Evolutionary conservation across 108 stramenopile genomes (phyloP).

Genomic region (Nannochloropsis gaditana): DNA sequence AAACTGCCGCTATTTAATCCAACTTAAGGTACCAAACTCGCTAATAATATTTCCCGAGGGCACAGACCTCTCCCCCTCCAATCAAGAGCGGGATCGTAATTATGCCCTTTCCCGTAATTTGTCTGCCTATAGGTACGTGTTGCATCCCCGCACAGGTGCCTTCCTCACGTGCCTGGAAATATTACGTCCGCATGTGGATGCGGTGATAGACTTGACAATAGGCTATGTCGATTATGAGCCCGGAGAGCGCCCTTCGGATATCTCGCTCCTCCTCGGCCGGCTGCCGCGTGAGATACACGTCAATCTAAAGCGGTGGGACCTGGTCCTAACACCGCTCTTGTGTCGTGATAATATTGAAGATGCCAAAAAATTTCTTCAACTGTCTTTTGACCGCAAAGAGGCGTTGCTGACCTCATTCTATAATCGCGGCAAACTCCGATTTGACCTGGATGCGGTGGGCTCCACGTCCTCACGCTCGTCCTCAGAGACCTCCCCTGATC

Average conservation of each 20-base stretch:
- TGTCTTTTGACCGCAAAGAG: conserved; percentile 9
- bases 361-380: neutral
- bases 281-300: neutral
- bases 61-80: neutral
- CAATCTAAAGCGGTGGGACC: neutral
- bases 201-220: neutral
- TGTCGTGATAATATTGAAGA: neutral
- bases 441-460: no score
- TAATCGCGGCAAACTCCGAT: neutral
- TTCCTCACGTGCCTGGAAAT: neutral
- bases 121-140: neutral
- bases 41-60: neutral
- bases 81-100: conserved; percentile 7
- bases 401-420: conserved; percentile 4
- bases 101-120: neutral
- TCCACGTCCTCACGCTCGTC: no score
- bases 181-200: conserved; percentile 3
- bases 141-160: neutral
- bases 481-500: no score
- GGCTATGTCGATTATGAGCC: conserved; percentile 1
- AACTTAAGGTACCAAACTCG: neutral
- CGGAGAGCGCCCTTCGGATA: neutral
- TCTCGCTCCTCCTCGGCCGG: neutral
- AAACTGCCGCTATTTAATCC: neutral
- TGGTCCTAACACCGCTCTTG: neutral